phyloP scores from a whole-genome alignment of 2,329 filamentous ascomycete species.

The Colletotrichum sojae region DNA sequence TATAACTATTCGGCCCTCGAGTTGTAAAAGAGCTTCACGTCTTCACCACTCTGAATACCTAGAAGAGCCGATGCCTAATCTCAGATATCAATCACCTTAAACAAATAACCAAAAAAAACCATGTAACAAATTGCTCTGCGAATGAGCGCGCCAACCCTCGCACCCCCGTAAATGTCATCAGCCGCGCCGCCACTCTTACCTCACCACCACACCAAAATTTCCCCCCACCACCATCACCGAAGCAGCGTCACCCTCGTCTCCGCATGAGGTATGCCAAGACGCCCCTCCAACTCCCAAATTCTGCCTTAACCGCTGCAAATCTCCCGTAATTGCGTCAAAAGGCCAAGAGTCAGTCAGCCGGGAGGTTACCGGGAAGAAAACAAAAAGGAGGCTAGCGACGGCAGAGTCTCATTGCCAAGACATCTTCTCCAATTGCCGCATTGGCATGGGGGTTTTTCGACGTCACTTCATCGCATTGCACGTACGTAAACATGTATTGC shows the following conservation, averaged over 20 bases:
- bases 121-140: neutral
- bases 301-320: neutral
- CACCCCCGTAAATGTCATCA: neutral
- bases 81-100: too few species aligned
- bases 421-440: constrained; percentile 1
- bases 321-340: constrained; percentile 28
- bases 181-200: neutral
- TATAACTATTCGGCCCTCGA: too few species aligned
- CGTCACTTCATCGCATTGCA: neutral
- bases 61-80: too few species aligned
- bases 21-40: too few species aligned
- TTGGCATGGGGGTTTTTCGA: constrained; percentile 1
- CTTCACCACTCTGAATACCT: too few species aligned
- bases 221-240: too few species aligned
- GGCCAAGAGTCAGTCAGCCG: neutral
- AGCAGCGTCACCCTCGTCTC: too few species aligned
- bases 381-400: neutral
- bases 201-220: neutral
- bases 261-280: constrained; percentile 16
- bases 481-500: too few species aligned
- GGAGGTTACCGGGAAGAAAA: too few species aligned
- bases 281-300: neutral
- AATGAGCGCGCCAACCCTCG: neutral
- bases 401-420: constrained; percentile 15
- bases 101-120: neutral